These are phyloP conservation scores for Priceomyces castillae DNA, from an alignment of 805 yeast species.

Conservation along the genomic window DNA sequence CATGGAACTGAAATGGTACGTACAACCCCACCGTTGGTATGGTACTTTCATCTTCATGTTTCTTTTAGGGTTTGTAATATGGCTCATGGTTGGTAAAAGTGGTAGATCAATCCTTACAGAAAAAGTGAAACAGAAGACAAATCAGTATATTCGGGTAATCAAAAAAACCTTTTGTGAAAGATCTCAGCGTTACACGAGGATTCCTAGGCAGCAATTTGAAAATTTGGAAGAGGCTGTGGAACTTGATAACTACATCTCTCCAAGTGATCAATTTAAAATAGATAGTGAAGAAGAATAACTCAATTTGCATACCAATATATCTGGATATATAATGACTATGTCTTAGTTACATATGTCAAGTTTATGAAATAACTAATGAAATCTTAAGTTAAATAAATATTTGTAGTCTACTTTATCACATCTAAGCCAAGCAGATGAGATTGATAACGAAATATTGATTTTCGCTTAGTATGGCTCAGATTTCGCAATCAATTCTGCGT, in stretches of 20 bases:
- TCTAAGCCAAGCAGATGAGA: too few species aligned
- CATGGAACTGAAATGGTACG: slow-evolving; percentile 39
- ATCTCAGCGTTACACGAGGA: not conserved
- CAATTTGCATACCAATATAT: too few species aligned
- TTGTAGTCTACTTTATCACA: too few species aligned
- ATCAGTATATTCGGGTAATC: not conserved
- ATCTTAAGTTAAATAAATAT: too few species aligned
- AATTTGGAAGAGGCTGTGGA: slow-evolving; percentile 9
- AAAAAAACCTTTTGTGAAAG: not conserved
- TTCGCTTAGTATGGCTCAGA: too few species aligned
- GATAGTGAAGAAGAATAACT: slow-evolving; percentile 14
- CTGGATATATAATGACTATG: too few species aligned
- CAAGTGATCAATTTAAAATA: slow-evolving; percentile 14
- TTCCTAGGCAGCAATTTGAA: not conserved
- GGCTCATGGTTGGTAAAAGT: slow-evolving; percentile 33
- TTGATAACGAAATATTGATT: too few species aligned
- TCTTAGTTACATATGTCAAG: too few species aligned
- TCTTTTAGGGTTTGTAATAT: slow-evolving; percentile 22
- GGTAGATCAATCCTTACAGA: slow-evolving; percentile 16
- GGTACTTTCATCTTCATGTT: slow-evolving; percentile 32
- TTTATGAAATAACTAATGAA: too few species aligned
- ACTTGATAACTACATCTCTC: not conserved
- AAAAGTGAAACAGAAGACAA: slow-evolving; percentile 7
- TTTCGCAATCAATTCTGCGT: too few species aligned
- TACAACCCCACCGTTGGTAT: slow-evolving; percentile 43